Conservation (phyloP, 208 protist genomes). For the Naegleria fowleri region DNA sequence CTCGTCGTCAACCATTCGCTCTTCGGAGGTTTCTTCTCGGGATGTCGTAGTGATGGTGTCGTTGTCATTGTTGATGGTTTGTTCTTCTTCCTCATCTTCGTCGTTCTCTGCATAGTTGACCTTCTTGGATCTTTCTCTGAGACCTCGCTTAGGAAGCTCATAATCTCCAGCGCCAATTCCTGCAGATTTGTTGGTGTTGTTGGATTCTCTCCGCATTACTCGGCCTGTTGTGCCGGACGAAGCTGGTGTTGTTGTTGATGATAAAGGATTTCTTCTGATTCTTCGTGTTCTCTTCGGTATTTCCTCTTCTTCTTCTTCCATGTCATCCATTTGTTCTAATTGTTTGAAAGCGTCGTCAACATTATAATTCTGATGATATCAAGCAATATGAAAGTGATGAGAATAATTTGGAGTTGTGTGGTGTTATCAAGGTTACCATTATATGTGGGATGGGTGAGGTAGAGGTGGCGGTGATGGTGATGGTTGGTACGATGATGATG, state of each 20-base stretch:
- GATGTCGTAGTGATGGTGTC: too few relatives aligned
- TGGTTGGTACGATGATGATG: background rate
- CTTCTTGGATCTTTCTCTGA: background rate
- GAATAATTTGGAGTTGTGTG: too few relatives aligned
- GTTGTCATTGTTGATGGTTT: background rate
- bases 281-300: background rate
- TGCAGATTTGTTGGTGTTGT: background rate
- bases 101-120: background rate
- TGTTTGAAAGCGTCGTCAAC: background rate
- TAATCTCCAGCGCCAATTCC: background rate
- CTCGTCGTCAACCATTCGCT: background rate
- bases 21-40: too few relatives aligned
- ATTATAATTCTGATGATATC: background rate
- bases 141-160: background rate
- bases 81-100: background rate
- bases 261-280: background rate
- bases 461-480: too few relatives aligned
- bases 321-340: background rate
- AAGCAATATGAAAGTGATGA: too few relatives aligned
- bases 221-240: background rate
- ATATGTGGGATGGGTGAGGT: too few relatives aligned
- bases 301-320: background rate
- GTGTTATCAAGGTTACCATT: too few relatives aligned
- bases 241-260: background rate
- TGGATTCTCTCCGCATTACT: background rate